phyloP scores from a whole-genome alignment of 2,329 filamentous ascomycete species.

The Cordyceps fumosorosea region DNA sequence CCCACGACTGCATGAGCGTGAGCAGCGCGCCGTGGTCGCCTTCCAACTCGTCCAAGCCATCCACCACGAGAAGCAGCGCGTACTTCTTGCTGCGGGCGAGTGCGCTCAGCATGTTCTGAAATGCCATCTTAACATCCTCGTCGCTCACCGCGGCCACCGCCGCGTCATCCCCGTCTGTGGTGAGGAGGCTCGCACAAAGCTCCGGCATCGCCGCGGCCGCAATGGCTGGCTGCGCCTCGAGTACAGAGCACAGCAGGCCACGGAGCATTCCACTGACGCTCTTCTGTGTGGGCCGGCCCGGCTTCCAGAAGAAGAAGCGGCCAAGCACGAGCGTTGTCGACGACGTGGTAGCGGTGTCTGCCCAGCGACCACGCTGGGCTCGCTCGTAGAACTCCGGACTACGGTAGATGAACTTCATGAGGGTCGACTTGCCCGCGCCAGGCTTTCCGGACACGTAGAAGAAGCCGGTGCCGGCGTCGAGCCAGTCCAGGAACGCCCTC shows the following conservation, averaged over 20 bases:
- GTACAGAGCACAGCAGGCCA: conserved; percentile 6
- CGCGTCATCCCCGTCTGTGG: too few relatives aligned
- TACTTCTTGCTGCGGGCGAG: background rate
- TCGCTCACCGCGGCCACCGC: background rate
- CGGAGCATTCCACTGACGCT: conserved; percentile 4
- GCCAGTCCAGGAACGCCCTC: conserved; percentile 2
- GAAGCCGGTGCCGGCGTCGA: background rate
- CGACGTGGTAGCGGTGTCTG: background rate
- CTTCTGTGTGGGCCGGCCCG: conserved; percentile 8
- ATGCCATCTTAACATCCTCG: background rate
- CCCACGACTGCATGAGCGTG: conserved; percentile 6
- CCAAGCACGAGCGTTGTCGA: background rate
- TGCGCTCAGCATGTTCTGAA: background rate
- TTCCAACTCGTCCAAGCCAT: conserved; percentile 21
- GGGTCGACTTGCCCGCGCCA: conserved; percentile 12
- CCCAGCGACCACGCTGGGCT: background rate
- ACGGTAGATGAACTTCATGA: conserved; percentile 9
- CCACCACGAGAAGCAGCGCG: conserved; percentile 14
- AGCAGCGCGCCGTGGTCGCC: conserved; percentile 14
- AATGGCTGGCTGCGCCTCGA: background rate
- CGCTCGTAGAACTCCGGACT: background rate
- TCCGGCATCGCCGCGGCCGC: background rate
- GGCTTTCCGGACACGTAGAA: conserved; percentile 13
- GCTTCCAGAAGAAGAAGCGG: conserved; percentile 14
- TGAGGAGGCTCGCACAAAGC: background rate